Conservation (phyloP, 2,329 filamentous ascomycete species). For the Hysterium pulicare region DNA sequence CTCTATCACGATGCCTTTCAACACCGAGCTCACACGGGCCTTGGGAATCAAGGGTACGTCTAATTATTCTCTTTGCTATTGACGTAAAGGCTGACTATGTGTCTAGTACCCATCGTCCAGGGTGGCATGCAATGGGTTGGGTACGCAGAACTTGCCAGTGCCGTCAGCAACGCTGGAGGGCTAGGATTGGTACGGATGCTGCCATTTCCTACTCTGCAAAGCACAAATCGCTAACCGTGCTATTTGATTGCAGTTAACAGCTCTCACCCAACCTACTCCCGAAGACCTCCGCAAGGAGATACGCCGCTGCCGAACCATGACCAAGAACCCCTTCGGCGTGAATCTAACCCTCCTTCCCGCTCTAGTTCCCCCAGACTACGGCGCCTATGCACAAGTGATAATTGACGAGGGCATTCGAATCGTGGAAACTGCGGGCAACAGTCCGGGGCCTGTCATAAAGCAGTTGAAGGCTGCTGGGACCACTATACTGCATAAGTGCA, state of each 20-base stretch:
- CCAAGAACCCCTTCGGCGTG: conserved; percentile 78
- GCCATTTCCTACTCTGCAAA: neutral
- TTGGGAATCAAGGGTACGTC: conserved; percentile 52
- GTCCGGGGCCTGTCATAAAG: conserved; percentile 83
- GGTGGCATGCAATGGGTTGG: conserved; percentile 87
- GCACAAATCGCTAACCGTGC: conserved; percentile 12
- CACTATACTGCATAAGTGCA: conserved; percentile 94
- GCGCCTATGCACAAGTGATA: conserved; percentile 83
- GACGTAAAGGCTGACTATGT: neutral
- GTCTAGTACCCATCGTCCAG: conserved; percentile 72
- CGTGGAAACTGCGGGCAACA: conserved; percentile 91
- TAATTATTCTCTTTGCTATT: conserved; percentile 22
- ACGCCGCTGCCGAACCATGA: conserved; percentile 76
- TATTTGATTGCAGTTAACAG: conserved; percentile 56
- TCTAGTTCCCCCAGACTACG: conserved; percentile 87
- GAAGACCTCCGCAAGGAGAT: conserved; percentile 94
- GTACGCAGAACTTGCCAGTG: conserved; percentile 72
- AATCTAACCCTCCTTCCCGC: conserved; percentile 93
- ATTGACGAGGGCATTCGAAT: conserved; percentile 90
- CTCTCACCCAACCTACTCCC: conserved; percentile 87
- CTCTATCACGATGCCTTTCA: conserved; percentile 55
- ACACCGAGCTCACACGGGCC: conserved; percentile 60
- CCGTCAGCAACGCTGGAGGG: conserved; percentile 66
- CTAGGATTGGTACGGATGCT: conserved; percentile 59
- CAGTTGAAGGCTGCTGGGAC: conserved; percentile 77